Evolutionary conservation across 495 filamentous ascomycete genomes (phyloP).

Genomic region (Hapsidospora chrysogenum): DNA sequence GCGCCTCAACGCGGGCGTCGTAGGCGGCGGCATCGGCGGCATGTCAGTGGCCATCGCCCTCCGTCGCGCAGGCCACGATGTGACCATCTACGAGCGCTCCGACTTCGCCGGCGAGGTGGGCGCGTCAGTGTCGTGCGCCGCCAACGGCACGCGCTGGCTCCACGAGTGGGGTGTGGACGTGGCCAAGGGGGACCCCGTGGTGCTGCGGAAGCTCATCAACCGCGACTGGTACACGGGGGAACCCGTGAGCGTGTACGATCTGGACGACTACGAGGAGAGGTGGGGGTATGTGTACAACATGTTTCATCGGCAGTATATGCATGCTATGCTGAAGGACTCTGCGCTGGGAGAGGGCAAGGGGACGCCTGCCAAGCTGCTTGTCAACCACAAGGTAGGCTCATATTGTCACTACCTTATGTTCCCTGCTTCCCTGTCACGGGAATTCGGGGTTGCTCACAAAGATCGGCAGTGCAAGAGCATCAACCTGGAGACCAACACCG

Average conservation of each 20-base stretch:
- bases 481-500: conserved; percentile 12
- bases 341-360: conserved; percentile 27
- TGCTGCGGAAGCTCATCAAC: conserved; percentile 30
- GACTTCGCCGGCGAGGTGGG: conserved; percentile 29
- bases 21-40: conserved; percentile 34
- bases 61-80: conserved; percentile 25
- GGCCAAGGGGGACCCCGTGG: conserved; percentile 24
- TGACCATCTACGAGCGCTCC: conserved; percentile 32
- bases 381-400: conserved; percentile 26
- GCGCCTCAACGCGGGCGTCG: conserved; percentile 21
- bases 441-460: conserved; percentile 5
- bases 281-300: conserved; percentile 27
- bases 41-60: conserved; percentile 29
- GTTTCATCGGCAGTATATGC: conserved; percentile 41
- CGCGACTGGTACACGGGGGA: conserved; percentile 23
- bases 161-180: conserved; percentile 23
- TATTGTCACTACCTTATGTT: no score
- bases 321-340: conserved; percentile 32
- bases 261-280: conserved; percentile 16
- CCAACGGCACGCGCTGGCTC: conserved; percentile 28
- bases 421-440: no score
- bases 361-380: conserved; percentile 19
- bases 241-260: conserved; percentile 24
- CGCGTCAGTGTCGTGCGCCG: conserved; percentile 28
- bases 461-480: conserved; percentile 18